Evolutionary conservation across 2,329 filamentous ascomycete genomes (phyloP), one percentile per base, ranked within the genome.

Genomic region (Sphaerostilbella broomeana): DNA sequence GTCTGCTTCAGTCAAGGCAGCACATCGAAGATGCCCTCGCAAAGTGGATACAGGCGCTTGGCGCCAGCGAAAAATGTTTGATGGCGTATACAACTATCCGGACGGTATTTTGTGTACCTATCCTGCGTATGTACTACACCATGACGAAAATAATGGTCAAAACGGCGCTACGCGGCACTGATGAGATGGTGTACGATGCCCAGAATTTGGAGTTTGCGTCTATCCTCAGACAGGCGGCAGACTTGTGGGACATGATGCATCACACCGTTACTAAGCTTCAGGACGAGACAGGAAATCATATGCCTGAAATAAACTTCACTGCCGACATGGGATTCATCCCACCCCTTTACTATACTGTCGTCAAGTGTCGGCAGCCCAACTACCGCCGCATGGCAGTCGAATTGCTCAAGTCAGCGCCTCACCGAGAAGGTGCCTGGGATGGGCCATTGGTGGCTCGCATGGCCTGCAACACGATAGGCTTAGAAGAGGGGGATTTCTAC

Each of bases 351-450:
- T 61, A 55, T 35, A 51, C 52, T 0, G 52, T 55, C 8, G 35
- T 57, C 1, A 58, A 60, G 32, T 62, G 59, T 39, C 58, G 59
- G 3, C 39, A 51, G 16, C 54, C 48, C n/a, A 48, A 45, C n/a
- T 44, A 61, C 37, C 47, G 59, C 10, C 40, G 47, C 3, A 49
- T 55, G 19, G 54, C 57, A 4, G 46, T 54, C 29, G 32, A 37
- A 13, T 13, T 54, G 19, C 29, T 56, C 2, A 27, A 43, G n/a
- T 20, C 37, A 6, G 38, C 34, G 9, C 43, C 46, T 4, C 48
- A 51, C 40, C 44, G 45, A 30, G 53, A 56, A 33, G 53, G 52
- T 2, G 49, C 52, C 12, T 55, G 51, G 51, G 48, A 52, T 40
- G 37, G 49, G 9, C 17, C 10, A 6, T 25, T 53, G 4, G 43